Conservation (phyloP, 768 basidiomycete species). For the Clathrus columnatus region DNA sequence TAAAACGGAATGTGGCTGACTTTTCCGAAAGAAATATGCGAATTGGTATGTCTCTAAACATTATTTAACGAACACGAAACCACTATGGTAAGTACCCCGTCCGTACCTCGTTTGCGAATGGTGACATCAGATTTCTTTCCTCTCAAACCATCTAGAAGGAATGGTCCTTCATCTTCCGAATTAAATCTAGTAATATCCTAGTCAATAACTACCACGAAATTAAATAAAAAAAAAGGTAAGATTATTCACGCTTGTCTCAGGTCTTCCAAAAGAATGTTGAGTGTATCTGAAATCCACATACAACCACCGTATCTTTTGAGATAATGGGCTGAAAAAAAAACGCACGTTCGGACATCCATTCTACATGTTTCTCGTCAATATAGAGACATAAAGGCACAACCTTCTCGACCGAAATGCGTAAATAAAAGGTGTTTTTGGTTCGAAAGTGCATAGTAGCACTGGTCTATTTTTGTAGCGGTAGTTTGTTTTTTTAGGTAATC, state of each 20-base stretch:
- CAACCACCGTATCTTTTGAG: background rate
- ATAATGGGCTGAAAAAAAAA: background rate
- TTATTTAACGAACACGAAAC: background rate
- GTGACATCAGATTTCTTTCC: background rate
- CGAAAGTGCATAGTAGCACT: conserved; percentile 55
- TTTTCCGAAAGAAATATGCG: conserved; percentile 80
- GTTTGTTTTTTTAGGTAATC: too few relatives aligned
- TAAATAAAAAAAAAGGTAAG: conserved; percentile 3
- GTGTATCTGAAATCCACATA: conserved; percentile 23
- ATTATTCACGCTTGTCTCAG: conserved; percentile 55
- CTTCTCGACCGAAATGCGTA: conserved; percentile 64
- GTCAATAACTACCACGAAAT: too few relatives aligned
- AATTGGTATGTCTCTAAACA: conserved; percentile 76
- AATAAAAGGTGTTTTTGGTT: conserved; percentile 71
- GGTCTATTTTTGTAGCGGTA: too few relatives aligned
- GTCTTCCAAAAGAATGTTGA: conserved; percentile 76
- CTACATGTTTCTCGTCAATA: conserved; percentile 77
- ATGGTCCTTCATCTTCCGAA: background rate
- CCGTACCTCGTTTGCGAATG: conserved; percentile 1
- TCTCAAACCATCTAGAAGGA: background rate
- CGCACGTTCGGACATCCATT: conserved; percentile 78
- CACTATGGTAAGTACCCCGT: background rate
- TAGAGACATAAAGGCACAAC: conserved; percentile 85
- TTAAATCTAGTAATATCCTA: background rate
- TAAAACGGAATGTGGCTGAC: conserved; percentile 72